Percentiles rank a stretch among this genome's conserved stretches.
These are phyloP conservation scores for Pseudohyphozyma bogoriensis DNA, from an alignment of 768 basidiomycete species.

Conservation along the genomic window DNA sequence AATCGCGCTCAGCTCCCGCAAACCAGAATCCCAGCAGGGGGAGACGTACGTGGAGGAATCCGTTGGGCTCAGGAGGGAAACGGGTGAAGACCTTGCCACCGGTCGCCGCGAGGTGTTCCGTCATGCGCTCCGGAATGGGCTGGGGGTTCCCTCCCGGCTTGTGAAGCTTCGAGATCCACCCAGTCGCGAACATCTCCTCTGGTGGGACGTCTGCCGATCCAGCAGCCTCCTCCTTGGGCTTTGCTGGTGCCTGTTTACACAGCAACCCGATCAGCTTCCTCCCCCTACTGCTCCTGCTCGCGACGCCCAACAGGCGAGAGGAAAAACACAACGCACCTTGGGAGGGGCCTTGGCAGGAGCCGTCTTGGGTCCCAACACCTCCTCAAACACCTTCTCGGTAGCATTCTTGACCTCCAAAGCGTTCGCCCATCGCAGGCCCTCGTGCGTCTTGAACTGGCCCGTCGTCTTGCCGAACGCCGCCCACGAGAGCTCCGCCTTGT, in stretches of 20 bases:
- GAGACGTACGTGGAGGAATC: constrained; percentile 56
- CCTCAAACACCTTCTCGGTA: constrained; percentile 58
- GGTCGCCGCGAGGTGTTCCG: constrained; percentile 69
- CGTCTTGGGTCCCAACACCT: constrained; percentile 51
- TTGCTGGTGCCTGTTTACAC: constrained; percentile 17
- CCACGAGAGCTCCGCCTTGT: constrained; percentile 53
- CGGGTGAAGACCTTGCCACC: constrained; percentile 81
- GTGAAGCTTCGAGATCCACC: constrained; percentile 84
- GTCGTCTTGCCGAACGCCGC: constrained; percentile 57
- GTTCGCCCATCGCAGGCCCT: constrained; percentile 67
- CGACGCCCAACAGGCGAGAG: too few species aligned
- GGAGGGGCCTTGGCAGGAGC: constrained; percentile 26
- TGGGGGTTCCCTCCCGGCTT: constrained; percentile 91
- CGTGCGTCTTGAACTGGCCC: constrained; percentile 51
- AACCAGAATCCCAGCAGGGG: neutral
- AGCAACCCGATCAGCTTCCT: neutral
- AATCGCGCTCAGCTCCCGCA: neutral
- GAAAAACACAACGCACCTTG: neutral
- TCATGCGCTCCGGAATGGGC: constrained; percentile 61
- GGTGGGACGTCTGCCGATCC: constrained; percentile 16
- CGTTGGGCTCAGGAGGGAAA: constrained; percentile 98
- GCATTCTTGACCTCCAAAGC: constrained; percentile 74
- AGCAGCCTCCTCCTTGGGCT: constrained; percentile 19
- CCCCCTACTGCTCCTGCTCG: neutral
- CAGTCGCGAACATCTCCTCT: constrained; percentile 66